Evolutionary conservation across 768 basidiomycete species (phyloP).

Genomic region (Kwoniella mangroviensis): DNA sequence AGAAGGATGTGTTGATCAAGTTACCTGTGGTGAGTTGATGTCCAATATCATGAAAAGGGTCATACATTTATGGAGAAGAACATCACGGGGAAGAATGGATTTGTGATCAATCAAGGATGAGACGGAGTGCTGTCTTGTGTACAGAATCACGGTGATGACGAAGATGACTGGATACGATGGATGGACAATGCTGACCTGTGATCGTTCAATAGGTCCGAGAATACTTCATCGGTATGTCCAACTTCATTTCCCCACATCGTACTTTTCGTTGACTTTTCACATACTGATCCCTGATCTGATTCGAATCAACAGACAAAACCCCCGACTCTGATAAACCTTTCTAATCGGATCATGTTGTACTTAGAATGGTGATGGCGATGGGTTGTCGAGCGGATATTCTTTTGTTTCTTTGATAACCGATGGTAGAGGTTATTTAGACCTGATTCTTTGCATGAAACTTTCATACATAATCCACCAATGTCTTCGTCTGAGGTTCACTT

Average conservation of each 20-base stretch:
- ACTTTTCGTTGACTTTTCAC: neutral
- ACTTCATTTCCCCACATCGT: neutral
- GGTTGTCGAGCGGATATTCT: constrained; percentile 5
- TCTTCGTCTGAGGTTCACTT: neutral
- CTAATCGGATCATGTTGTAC: constrained; percentile 25
- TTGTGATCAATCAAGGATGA: no score
- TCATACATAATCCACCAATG: constrained; percentile 1
- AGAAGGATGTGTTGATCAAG: constrained; percentile 54
- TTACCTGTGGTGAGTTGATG: constrained; percentile 46
- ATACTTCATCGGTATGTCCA: constrained; percentile 37
- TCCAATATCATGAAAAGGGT: no score
- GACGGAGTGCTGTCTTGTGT: no score
- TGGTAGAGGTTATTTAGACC: constrained; percentile 2
- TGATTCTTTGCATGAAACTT: constrained; percentile 5
- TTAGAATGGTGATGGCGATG: neutral
- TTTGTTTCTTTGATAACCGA: neutral
- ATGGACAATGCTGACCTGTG: neutral
- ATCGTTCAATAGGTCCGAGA: constrained; percentile 17
- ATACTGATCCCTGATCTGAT: neutral
- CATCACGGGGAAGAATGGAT: no score
- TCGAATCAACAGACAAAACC: constrained; percentile 41
- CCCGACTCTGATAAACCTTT: constrained; percentile 56
- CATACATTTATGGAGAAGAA: no score
- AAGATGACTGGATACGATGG: neutral
- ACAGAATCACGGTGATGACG: no score